A percentile compares a stretch with the other conserved stretches of the same genome.
These are phyloP conservation scores for Colletotrichum sp. DNA, from an alignment of 2,329 filamentous ascomycete genomes.

Conservation along the genomic window DNA sequence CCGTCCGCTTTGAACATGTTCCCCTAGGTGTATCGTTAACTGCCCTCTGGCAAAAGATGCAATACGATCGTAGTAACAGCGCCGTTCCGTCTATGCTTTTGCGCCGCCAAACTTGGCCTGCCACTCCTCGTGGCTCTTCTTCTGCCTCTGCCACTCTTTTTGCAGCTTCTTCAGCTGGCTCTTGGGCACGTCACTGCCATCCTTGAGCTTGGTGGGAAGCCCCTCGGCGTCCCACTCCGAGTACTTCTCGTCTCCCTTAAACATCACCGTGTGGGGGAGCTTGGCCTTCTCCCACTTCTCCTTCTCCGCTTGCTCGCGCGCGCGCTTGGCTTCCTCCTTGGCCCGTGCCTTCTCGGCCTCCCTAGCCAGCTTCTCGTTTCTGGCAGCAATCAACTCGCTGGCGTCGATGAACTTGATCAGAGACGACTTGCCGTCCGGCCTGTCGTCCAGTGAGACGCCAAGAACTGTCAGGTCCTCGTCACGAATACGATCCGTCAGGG, in stretches of 20 bases:
- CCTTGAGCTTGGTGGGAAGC: slow-evolving; percentile 76
- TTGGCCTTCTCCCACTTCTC: slow-evolving; percentile 65
- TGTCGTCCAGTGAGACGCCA: slow-evolving; percentile 88
- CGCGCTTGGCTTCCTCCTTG: slow-evolving; percentile 60
- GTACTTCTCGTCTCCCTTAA: slow-evolving; percentile 63
- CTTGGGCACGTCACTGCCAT: slow-evolving; percentile 83
- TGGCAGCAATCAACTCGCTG: slow-evolving; percentile 60
- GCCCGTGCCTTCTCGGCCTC: slow-evolving; percentile 64
- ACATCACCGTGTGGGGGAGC: slow-evolving; percentile 60
- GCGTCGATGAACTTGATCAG: slow-evolving; percentile 72
- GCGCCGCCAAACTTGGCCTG: slow-evolving; percentile 16
- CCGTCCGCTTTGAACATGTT: background rate
- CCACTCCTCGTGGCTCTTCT: slow-evolving; percentile 78
- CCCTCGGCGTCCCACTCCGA: slow-evolving; percentile 84
- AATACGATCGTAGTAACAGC: background rate
- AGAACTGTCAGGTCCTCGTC: slow-evolving; percentile 82
- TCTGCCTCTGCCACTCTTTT: slow-evolving; percentile 92
- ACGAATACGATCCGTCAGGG: slow-evolving; percentile 80
- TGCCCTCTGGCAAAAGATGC: background rate
- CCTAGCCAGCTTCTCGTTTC: slow-evolving; percentile 63
- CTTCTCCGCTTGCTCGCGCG: slow-evolving; percentile 53
- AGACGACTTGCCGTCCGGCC: slow-evolving; percentile 68
- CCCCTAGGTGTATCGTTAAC: background rate
- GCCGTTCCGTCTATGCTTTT: slow-evolving; percentile 1
- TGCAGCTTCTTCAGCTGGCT: slow-evolving; percentile 79